Conservation (phyloP, 192 early-diverging fungal species). For the Oehlia diaphana region DNA sequence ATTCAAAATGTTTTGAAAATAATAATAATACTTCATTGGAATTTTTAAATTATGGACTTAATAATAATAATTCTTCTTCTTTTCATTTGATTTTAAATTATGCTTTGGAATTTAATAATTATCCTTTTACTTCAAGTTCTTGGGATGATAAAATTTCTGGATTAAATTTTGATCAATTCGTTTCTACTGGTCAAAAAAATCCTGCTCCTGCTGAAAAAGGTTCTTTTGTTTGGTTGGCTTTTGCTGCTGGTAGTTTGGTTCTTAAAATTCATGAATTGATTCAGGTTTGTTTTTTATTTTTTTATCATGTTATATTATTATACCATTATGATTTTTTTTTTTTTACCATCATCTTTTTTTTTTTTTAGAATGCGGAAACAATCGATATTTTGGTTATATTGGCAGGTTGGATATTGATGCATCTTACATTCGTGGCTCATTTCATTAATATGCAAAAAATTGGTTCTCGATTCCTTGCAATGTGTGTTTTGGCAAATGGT, state of each 20-base stretch:
- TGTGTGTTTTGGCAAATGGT: constrained; percentile 68
- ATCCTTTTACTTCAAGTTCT: constrained; percentile 38
- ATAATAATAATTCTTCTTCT: background rate
- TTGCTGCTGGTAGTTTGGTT: constrained; percentile 54
- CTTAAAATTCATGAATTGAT: constrained; percentile 66
- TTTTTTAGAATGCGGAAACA: constrained; percentile 48
- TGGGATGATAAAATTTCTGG: constrained; percentile 58
- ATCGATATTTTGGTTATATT: constrained; percentile 80
- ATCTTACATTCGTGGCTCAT: constrained; percentile 74
- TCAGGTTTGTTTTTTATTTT: constrained; percentile 33
- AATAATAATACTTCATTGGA: background rate
- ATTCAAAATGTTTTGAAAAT: background rate
- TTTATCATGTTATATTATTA: too few species aligned
- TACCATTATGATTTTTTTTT: too few species aligned
- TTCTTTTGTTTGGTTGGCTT: constrained; percentile 54
- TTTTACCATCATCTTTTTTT: too few species aligned
- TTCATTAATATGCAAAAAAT: constrained; percentile 84
- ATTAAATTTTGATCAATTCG: constrained; percentile 36
- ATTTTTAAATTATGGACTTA: background rate
- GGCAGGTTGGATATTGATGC: constrained; percentile 79
- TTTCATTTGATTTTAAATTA: constrained; percentile 47
- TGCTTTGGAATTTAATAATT: constrained; percentile 50
- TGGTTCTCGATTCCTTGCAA: constrained; percentile 73
- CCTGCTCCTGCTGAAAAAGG: constrained; percentile 45
- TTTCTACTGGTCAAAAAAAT: constrained; percentile 33